Conservation (phyloP, 306 rosid species). For the Medicago ruthenica region DNA sequence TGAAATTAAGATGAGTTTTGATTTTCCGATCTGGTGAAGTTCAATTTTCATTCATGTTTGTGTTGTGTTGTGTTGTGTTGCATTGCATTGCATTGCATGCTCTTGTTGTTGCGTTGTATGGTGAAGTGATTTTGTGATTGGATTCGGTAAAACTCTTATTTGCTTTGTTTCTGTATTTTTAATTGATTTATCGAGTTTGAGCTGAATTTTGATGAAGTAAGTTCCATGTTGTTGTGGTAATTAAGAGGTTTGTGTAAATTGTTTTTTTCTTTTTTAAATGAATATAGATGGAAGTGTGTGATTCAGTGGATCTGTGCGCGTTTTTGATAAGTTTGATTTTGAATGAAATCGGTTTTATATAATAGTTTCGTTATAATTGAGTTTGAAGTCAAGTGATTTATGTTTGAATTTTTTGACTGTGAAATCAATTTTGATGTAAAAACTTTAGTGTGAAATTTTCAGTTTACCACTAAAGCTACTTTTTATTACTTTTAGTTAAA, state of each 20-base stretch:
- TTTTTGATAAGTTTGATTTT: neutral
- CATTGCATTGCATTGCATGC: neutral
- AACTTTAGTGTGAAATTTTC: neutral
- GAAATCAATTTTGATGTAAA: neutral
- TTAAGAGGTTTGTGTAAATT: neutral
- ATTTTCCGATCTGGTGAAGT: constrained; percentile 36
- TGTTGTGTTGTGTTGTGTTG: no score
- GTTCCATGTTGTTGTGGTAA: neutral
- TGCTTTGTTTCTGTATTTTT: neutral
- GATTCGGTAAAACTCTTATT: neutral
- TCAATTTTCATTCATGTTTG: constrained; percentile 29
- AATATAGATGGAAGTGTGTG: neutral
- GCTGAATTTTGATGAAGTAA: constrained; percentile 21
- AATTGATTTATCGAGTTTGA: constrained; percentile 4
- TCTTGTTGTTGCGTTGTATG: neutral
- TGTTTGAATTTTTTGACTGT: neutral
- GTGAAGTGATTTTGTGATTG: neutral
- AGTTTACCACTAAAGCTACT: neutral
- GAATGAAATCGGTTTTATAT: neutral
- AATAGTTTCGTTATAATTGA: neutral
- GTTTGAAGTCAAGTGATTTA: constrained; percentile 10
- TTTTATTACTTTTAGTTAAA: neutral
- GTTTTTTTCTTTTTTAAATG: neutral
- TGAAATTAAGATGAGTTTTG: neutral
- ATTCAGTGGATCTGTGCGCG: neutral